Conservation (phyloP, 148 eudicot genomes). For the Camellia sinensis region DNA sequence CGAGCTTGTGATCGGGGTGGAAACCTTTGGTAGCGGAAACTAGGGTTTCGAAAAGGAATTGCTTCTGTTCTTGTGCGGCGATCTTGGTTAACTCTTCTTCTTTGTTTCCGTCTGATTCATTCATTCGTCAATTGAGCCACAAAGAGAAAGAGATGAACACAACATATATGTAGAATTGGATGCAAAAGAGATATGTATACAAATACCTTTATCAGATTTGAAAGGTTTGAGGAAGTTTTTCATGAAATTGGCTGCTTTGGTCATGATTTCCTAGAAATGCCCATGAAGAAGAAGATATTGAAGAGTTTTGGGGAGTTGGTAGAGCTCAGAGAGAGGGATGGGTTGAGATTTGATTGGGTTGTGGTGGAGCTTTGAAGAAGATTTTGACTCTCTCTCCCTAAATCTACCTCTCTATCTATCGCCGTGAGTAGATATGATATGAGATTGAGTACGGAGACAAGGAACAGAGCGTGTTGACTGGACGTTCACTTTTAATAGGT, state of each 20-base stretch:
- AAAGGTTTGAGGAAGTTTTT: slow-evolving; percentile 43
- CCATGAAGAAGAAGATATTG: not conserved
- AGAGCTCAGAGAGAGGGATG: too few species aligned
- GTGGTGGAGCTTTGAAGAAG: too few species aligned
- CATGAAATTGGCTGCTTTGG: slow-evolving; percentile 34
- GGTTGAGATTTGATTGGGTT: too few species aligned
- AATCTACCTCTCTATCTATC: too few species aligned
- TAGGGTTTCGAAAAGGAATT: slow-evolving; percentile 53
- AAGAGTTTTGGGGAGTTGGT: not conserved
- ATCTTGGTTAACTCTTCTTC: slow-evolving; percentile 60
- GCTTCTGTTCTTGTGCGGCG: slow-evolving; percentile 78
- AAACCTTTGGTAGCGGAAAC: slow-evolving; percentile 71
- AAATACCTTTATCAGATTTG: slow-evolving; percentile 33
- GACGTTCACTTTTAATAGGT: too few species aligned
- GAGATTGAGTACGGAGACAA: too few species aligned
- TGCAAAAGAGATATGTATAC: not conserved
- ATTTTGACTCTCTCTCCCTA: too few species aligned
- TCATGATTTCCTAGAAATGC: slow-evolving; percentile 20
- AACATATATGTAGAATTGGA: not conserved
- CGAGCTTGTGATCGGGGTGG: slow-evolving; percentile 64
- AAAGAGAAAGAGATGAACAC: not conserved
- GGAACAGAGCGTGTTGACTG: too few species aligned
- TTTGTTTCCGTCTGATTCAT: slow-evolving; percentile 27
- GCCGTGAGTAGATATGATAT: too few species aligned
- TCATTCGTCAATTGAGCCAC: slow-evolving; percentile 20